Evolutionary conservation across 176 grass and related monocot genomes (phyloP).

Genomic region (Avena sativa): DNA sequence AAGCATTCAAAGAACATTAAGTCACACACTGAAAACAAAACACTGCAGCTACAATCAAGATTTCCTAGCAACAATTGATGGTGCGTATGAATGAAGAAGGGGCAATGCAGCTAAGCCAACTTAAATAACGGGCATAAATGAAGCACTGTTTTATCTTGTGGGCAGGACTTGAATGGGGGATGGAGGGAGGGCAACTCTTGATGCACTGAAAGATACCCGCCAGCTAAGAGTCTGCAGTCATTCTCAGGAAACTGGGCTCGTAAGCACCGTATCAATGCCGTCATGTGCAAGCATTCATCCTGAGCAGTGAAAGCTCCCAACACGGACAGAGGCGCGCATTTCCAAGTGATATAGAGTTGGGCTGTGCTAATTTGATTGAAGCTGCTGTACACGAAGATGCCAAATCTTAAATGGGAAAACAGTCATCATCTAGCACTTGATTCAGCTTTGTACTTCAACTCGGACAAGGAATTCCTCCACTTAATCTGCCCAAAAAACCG

Average conservation of each 20-base stretch:
- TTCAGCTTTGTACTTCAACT: conserved; percentile 46
- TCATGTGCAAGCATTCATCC: conserved; percentile 63
- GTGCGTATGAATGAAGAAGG: conserved; percentile 47
- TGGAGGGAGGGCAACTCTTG: conserved; percentile 46
- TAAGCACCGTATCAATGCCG: conserved; percentile 52
- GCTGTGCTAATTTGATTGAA: conserved; percentile 53
- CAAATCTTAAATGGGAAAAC: conserved; percentile 63
- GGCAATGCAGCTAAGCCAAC: conserved; percentile 52
- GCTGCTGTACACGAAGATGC: conserved; percentile 58
- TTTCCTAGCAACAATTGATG: conserved; percentile 55
- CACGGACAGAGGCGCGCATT: conserved; percentile 51
- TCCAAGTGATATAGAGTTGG: conserved; percentile 51
- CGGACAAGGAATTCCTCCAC: conserved; percentile 34
- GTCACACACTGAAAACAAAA: neutral
- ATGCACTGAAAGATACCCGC: conserved; percentile 59
- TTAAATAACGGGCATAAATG: conserved; percentile 67
- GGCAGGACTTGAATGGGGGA: conserved; percentile 60
- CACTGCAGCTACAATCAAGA: conserved; percentile 47
- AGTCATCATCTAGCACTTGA: conserved; percentile 58
- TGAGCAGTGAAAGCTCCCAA: conserved; percentile 54
- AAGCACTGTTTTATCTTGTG: conserved; percentile 67
- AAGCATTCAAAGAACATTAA: conserved; percentile 24
- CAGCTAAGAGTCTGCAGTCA: conserved; percentile 56
- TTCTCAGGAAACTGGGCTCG: conserved; percentile 40
- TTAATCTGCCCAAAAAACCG: conserved; percentile 22